Evolutionary conservation across 192 early-diverging fungal genomes (phyloP), one percentile per base, ranked within the genome.

Genomic region (Pilaira anomala): DNA sequence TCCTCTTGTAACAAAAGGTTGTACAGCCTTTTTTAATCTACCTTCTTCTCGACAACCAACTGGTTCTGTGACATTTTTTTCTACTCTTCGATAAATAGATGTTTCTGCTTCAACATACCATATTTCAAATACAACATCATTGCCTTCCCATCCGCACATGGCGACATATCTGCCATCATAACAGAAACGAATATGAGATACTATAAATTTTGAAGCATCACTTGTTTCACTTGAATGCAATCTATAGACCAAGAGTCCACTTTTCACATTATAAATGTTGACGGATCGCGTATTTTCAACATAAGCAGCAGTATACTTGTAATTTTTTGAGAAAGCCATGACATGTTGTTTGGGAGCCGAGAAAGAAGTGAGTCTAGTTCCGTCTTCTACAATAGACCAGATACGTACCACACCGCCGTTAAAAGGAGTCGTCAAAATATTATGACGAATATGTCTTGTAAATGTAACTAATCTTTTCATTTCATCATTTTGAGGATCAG

Each of bases 341-440:
- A 58, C 56, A 7, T 58, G 39, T 24, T 58, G 29, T 5, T 41
- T 22, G 13, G 29, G n/a, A 33, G 33, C 21, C 6, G 21, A 19
- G 19, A 40, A 57, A 18, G 55, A 57, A 12, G 55, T 57, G 3
- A 57, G 22, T 22, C 29, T 3, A 18, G 55, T 25, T 11, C 55
- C 55, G 12, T 57, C 55, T 24, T 18, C 13, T 46, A 57, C 4
- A 54, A 54, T 54, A 5, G 52, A 54, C 52, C 52, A 54, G 14
- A 54, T 54, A 30, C 52, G 26, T n/a, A 54, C 55, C 39, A 42
- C 3, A 3, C 3, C 21, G 21, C 55, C 55, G 11, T 16, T 13
- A 1, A 33, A 13, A 3, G 9, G 12, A 13, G 33, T 22, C 9
- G n/a, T 3, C 8, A 36, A 41, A 12, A 22, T 19, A 24, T 30